Percentiles rank a stretch among this genome's conserved stretches.
Evolutionary conservation across 163 green algal species (phyloP).

Genomic region (Chlamydomonas reinhardtii): DNA sequence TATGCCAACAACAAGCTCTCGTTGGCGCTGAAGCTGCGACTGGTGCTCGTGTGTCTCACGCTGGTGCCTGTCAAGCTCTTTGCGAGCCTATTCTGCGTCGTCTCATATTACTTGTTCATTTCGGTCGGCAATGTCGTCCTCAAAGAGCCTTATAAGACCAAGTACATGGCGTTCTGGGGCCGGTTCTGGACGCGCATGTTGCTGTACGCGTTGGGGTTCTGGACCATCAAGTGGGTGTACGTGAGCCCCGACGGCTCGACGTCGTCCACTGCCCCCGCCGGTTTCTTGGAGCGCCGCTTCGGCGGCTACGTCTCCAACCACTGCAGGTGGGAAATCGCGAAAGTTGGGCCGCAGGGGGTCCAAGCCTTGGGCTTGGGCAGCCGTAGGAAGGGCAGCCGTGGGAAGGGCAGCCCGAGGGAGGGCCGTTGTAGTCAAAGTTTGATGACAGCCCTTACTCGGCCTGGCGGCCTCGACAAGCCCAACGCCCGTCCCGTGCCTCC

Average conservation of each 20-base stretch:
- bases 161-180: conserved; percentile 24
- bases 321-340: not conserved
- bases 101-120: conserved; percentile 2
- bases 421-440: too few species aligned
- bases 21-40: not conserved
- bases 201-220: conserved; percentile 39
- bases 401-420: too few species aligned
- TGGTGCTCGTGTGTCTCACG: not conserved
- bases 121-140: not conserved
- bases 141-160: not conserved
- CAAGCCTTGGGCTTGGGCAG: not conserved
- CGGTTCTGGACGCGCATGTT: conserved; percentile 16
- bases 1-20: conserved; percentile 8
- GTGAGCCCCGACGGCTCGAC: not conserved
- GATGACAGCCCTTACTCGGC: too few species aligned
- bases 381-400: too few species aligned
- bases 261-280: not conserved
- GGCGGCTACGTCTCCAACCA: conserved; percentile 41
- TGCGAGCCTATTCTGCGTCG: not conserved
- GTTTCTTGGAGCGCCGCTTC: not conserved
- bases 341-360: too few species aligned
- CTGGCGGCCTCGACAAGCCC: too few species aligned
- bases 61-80: conserved; percentile 33
- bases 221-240: conserved; percentile 33
- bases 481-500: too few species aligned